Percentiles rank a stretch among this genome's conserved stretches.
These are phyloP conservation scores for Westerdykella sp. DNA, from an alignment of 2,329 filamentous ascomycete species.

Conservation along the genomic window DNA sequence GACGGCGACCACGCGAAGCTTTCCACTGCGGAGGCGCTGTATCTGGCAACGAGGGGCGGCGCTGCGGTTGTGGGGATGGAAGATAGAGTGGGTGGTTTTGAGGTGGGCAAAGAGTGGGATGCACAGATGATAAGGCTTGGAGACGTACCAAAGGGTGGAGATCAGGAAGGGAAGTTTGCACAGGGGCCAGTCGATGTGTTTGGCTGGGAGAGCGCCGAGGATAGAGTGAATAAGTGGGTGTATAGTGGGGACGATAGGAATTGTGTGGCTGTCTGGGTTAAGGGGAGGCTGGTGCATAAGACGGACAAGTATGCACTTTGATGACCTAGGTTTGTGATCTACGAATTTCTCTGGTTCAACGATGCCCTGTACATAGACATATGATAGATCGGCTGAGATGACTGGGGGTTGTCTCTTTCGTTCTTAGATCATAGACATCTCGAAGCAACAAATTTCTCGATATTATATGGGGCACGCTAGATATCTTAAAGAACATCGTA, in stretches of 20 bases:
- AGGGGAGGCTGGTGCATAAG: constrained; percentile 69
- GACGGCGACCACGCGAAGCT: constrained; percentile 53
- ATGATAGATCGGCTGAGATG: no score
- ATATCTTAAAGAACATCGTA: no score
- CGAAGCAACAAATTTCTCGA: no score
- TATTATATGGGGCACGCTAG: no score
- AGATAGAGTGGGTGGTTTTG: constrained; percentile 70
- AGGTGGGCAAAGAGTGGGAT: constrained; percentile 84
- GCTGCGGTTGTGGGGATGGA: constrained; percentile 72
- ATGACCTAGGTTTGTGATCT: no score
- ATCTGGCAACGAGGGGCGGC: constrained; percentile 81
- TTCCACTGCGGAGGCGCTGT: constrained; percentile 78
- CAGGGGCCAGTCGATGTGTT: constrained; percentile 77
- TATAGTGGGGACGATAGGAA: constrained; percentile 92
- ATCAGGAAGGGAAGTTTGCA: constrained; percentile 37
- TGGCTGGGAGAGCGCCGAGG: constrained; percentile 83
- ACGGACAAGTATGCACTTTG: constrained; percentile 16
- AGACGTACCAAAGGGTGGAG: constrained; percentile 23
- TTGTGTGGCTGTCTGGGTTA: constrained; percentile 82
- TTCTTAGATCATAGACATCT: no score
- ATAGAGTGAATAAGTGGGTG: constrained; percentile 87
- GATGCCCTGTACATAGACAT: no score
- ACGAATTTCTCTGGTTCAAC: no score
- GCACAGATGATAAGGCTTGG: constrained; percentile 72
- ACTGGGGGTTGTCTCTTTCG: no score